A percentile compares a stretch with the other conserved stretches of the same genome.
phyloP scores from a whole-genome alignment of 192 early-diverging fungal genomes.

The Coemansia brasiliensis region DNA sequence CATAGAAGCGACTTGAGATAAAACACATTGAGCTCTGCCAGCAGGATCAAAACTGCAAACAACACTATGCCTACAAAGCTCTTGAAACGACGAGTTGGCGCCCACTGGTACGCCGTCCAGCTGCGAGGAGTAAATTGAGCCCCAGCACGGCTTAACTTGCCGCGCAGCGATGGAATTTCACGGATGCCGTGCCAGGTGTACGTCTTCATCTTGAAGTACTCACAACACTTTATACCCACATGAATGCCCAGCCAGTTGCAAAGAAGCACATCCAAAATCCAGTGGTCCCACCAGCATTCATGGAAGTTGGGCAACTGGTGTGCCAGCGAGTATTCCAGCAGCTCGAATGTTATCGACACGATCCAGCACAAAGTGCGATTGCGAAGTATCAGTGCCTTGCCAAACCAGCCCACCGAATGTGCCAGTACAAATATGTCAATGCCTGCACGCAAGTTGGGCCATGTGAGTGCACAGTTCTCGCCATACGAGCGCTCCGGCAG shows the following conservation, averaged over 20 bases:
- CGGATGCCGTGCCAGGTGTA: conserved; percentile 93
- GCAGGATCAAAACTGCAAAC: conserved; percentile 57
- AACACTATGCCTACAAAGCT: conserved; percentile 82
- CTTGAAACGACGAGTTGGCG: conserved; percentile 81
- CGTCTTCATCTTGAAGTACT: conserved; percentile 94
- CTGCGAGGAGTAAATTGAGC: conserved; percentile 92
- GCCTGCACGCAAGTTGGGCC: conserved; percentile 73
- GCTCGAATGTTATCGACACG: conserved; percentile 89
- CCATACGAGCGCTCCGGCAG: conserved; percentile 94
- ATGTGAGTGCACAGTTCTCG: conserved; percentile 81
- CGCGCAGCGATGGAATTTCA: conserved; percentile 79
- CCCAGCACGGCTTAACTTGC: conserved; percentile 83
- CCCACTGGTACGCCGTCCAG: conserved; percentile 95
- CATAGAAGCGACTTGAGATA: conserved; percentile 93
- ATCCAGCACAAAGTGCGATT: conserved; percentile 98
- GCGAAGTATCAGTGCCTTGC: conserved; percentile 87
- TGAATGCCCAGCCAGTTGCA: conserved; percentile 96
- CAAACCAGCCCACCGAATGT: conserved; percentile 92
- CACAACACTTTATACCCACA: conserved; percentile 95
- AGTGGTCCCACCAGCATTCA: conserved; percentile 99
- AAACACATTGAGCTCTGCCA: conserved; percentile 89
- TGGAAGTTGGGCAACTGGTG: conserved; percentile 97
- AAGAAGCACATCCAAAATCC: conserved; percentile 88
- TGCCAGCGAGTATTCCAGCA: conserved; percentile 91
- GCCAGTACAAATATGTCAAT: conserved; percentile 93